Percentiles rank a stretch among this genome's conserved stretches.
Evolutionary conservation across 371 early-diverging fungal species (phyloP).

Genomic region (Mucor mucedo): DNA sequence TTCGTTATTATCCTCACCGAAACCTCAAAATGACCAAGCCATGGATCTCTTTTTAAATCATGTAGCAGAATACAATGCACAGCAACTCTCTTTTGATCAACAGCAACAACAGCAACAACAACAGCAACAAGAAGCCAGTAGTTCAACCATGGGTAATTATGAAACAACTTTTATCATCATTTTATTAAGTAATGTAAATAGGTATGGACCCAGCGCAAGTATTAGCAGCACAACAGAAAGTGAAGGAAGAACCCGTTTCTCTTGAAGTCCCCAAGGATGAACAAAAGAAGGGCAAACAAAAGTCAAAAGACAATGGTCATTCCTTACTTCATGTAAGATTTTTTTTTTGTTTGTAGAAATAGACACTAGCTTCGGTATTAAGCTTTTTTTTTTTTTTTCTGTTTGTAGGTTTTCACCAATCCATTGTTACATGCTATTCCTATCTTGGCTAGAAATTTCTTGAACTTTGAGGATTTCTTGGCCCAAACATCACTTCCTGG

Average conservation of each 20-base stretch:
- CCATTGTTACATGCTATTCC: conserved; percentile 60
- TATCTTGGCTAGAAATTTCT: conserved; percentile 52
- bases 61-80: conserved; percentile 41
- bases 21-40: conserved; percentile 30
- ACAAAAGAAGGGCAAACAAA: conserved; percentile 32
- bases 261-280: conserved; percentile 14
- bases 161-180: not conserved
- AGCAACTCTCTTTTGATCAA: conserved; percentile 31
- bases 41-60: conserved; percentile 51
- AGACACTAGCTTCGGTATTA: not conserved
- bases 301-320: conserved; percentile 30
- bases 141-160: not conserved
- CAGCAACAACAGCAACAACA: conserved; percentile 3
- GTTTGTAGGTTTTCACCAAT: conserved; percentile 46
- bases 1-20: conserved; percentile 13
- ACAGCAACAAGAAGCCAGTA: not conserved
- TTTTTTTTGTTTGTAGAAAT: not conserved
- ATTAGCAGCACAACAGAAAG: conserved; percentile 6
- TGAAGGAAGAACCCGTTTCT: conserved; percentile 5
- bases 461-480: conserved; percentile 55
- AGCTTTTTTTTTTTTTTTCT: not conserved
- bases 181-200: not conserved
- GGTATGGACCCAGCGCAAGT: conserved; percentile 16
- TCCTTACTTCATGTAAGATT: conserved; percentile 36
- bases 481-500: conserved; percentile 50